These are phyloP conservation scores for Epichloe gansuensis DNA, from an alignment of 2,329 filamentous ascomycete genomes.

Conservation along the genomic window DNA sequence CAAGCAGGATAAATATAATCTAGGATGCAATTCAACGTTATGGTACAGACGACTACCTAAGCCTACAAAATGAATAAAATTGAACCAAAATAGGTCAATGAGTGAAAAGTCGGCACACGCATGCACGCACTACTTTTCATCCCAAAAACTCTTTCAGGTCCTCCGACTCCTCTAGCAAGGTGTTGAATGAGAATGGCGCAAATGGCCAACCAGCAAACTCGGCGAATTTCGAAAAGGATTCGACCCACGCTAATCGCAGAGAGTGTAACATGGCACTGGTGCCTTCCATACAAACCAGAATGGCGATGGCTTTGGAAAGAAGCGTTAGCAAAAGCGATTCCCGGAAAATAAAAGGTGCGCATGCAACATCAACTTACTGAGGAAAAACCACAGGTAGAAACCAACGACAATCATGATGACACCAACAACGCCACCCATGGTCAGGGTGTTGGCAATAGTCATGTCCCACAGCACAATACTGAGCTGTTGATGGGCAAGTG, in stretches of 20 bases:
- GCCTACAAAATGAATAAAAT: slow-evolving; percentile 18
- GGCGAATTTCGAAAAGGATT: slow-evolving; percentile 96
- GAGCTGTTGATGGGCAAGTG: slow-evolving; percentile 93
- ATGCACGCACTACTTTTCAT: slow-evolving; percentile 15
- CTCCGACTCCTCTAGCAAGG: slow-evolving; percentile 72
- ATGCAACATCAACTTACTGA: slow-evolving; percentile 35
- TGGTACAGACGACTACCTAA: slow-evolving; percentile 19
- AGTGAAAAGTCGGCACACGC: not conserved
- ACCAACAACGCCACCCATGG: slow-evolving; percentile 51
- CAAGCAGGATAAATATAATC: not conserved
- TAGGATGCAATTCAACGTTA: slow-evolving; percentile 10
- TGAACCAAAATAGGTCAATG: slow-evolving; percentile 5
- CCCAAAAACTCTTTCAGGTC: slow-evolving; percentile 44
- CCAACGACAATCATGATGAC: slow-evolving; percentile 70
- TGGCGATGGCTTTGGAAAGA: slow-evolving; percentile 27
- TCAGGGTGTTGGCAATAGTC: slow-evolving; percentile 74
- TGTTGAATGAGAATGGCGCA: slow-evolving; percentile 77
- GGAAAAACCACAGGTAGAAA: slow-evolving; percentile 83
- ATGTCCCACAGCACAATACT: slow-evolving; percentile 93
- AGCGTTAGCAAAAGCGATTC: slow-evolving; percentile 13
- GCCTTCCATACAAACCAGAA: slow-evolving; percentile 90
- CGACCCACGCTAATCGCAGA: slow-evolving; percentile 87
- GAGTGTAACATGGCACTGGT: slow-evolving; percentile 93
- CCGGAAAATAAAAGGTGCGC: not conserved
- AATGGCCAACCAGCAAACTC: slow-evolving; percentile 83